Evolutionary conservation across 305 asterid genomes (phyloP), one percentile per base, ranked within the genome.

Genomic region (Lippia alba): DNA sequence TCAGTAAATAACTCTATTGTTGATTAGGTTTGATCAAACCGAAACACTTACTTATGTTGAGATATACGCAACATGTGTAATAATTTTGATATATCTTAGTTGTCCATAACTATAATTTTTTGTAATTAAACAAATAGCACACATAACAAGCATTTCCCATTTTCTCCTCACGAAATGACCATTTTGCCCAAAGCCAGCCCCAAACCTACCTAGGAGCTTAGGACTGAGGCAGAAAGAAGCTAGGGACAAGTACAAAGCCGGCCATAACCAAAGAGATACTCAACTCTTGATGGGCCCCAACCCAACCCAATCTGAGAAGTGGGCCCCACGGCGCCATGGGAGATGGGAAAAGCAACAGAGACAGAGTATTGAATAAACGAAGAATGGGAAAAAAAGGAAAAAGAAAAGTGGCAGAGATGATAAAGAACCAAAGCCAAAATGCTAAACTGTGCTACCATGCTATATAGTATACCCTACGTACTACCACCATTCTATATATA

Each of bases 291-390:
- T 67, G 69, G 78, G 69, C 67, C 79, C 79, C 41, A 24, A 24
- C 76, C 76, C 74, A 64, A 80, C 74, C 65, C 55, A 24, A 6
- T 40, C 54, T 56, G 12, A 20, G 3, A 50, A 9, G 50, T 80
- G 85, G 87, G 67, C 73, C 78, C 85, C 79, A n/a, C n/a, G n/a
- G n/a, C n/a, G 63, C 62, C 61, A 56, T 66, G 3, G 67, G 72
- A 61, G 20, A 65, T 40, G 81, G 83, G 67, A 82, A 84, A 80
- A 74, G 74, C 78, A 73, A 62, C 71, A 36, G 12, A 65, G 16
- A 36, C 10, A 65, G 16, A 65, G 16, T 17, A 24, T 64, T 55
- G 78, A 36, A 36, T 36, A 36, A 7, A 36, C 41, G 41, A 56
- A 51, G 39, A 66, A 66, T 24, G 30, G 77, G 53, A 59, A 72